Base-by-base conservation (phyloP, 768 basidiomycete species). In the Termitomyces sp. region DNA sequence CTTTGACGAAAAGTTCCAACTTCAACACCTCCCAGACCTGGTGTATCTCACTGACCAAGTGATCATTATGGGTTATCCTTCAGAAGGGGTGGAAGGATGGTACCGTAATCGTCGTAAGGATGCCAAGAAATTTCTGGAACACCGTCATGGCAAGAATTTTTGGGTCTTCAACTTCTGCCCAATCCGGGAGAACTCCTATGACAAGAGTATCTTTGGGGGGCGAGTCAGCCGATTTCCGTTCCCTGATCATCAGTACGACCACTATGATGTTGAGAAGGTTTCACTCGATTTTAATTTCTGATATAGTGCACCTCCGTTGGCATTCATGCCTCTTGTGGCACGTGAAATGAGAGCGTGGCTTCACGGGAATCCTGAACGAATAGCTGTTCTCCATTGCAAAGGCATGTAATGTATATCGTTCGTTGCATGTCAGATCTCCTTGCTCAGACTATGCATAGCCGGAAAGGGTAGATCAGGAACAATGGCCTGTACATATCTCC, bases 101-200 rank as follows among this genome's bases (percentile, higher is more conserved):
- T 96, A 96, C 63, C 80, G 93, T 42, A 96, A 96, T 65, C 79
- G 77, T 34, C 76, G 88, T 37, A 82, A 86, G 27, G 90, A 95
- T 65, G 89, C 86, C 1, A 84, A 85, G 61, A 79, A 77, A 40
- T 93, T 95, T 68, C 77, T 94, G 5, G 84, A 89, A 27, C 74
- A 83, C 53, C 77, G 86, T 45, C 91, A 94, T 64, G 82, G 83
- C 5, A 78, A 84, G 64, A 85, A 91, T 64, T 95, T 83, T 67
- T 90, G 91, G 86, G 82, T 95, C 10, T 94, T 91, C 78, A 95
- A 96, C 69, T 85, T 95, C 58, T 95, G 92, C 62, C 92, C 92
- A 0, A 63, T 86, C 8, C 78, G 75, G 60, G 93, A 95, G 70
- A 95, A 95, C 66, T 80, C 84, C 6, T 96, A 96, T 69, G 81